Base-by-base conservation (phyloP, 768 basidiomycete genomes). In the Serendipita indica region DNA sequence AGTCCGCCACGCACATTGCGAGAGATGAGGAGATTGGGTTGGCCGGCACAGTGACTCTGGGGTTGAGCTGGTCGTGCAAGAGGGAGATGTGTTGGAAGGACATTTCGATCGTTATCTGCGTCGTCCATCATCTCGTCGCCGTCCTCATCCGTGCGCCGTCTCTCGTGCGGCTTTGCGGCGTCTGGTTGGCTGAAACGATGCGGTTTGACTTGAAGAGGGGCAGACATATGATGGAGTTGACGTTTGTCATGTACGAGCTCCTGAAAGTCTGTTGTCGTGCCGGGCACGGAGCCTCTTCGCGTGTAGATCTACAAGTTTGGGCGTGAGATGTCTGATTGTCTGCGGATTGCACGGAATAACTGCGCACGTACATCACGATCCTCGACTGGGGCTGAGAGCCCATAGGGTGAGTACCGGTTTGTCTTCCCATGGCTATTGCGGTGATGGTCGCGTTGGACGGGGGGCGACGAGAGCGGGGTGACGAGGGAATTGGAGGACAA, bases 351-450 rank as follows among this genome's bases (percentile, higher is more conserved):
- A 37, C 10, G 35, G n/a, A n/a, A 37, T 10, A 37, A 37, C 10
- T 10, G 35, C 10, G 10, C 32, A 54, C 49, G 22, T 28, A 54
- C 49, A 33, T 54, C 49, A 18, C 49, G 49, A 54, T 54, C 22
- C 10, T 54, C 32, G 49, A 12, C 30, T 18, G 49, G 25, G 49
- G 49, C 22, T 4, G 22, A 20, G 49, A 54, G 49, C n/a, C 49
- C 49, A 33, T 54, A 54, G 30, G 49, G 49, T 27, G 25, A 28
- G 30, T 54, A 54, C 22, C 49, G 49, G 22, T 54, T n/a, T n/a
- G n/a, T 54, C 49, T 54, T 54, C 49, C 49, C 49, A 54, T 54
- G 49, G 49, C 49, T 54, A 16, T 54, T 33, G 20, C 49, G 49
- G 25, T 54, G 35, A 10, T 37, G 49, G 25, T 54, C 25, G 22